Conservation (phyloP, 495 filamentous ascomycete species). For the Neurospora intermedia region DNA sequence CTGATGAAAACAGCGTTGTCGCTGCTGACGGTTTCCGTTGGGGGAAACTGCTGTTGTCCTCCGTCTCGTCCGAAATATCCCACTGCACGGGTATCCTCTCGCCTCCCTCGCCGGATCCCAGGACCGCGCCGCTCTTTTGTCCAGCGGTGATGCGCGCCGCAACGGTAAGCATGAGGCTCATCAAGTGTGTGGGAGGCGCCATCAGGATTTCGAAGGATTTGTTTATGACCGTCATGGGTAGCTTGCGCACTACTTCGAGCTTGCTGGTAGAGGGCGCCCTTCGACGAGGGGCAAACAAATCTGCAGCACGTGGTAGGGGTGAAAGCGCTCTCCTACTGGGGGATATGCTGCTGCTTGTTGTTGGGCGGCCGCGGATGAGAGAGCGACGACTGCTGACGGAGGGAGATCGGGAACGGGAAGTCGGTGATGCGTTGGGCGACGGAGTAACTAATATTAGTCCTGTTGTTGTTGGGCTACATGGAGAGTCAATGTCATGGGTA, state of each 20-base stretch:
- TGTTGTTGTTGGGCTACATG: slow-evolving; percentile 6
- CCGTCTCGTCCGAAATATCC: slow-evolving; percentile 41
- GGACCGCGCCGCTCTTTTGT: slow-evolving; percentile 42
- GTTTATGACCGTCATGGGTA: slow-evolving; percentile 57
- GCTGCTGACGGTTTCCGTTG: slow-evolving; percentile 9
- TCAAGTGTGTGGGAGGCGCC: slow-evolving; percentile 62
- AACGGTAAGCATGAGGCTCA: slow-evolving; percentile 68
- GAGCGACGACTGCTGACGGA: slow-evolving; percentile 6
- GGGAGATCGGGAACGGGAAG: not conserved
- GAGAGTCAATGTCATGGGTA: slow-evolving; percentile 4
- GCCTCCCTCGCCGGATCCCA: slow-evolving; percentile 36
- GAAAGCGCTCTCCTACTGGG: slow-evolving; percentile 54
- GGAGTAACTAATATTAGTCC: not conserved
- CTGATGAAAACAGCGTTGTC: slow-evolving; percentile 4
- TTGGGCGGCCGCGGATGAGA: slow-evolving; percentile 18
- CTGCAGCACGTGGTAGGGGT: slow-evolving; percentile 56
- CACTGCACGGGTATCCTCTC: slow-evolving; percentile 43
- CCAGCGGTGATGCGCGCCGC: slow-evolving; percentile 63
- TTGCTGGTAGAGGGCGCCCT: slow-evolving; percentile 6
- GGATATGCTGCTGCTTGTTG: slow-evolving; percentile 26
- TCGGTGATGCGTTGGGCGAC: slow-evolving; percentile 1
- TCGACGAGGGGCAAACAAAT: slow-evolving; percentile 47
- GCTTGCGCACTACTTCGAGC: slow-evolving; percentile 35
- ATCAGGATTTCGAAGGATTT: slow-evolving; percentile 67
- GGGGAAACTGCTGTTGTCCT: slow-evolving; percentile 13